Evolutionary conservation across 805 yeast species (phyloP), one percentile per base, ranked within the genome.

Genomic region (Debaryomyces tyrocola): DNA sequence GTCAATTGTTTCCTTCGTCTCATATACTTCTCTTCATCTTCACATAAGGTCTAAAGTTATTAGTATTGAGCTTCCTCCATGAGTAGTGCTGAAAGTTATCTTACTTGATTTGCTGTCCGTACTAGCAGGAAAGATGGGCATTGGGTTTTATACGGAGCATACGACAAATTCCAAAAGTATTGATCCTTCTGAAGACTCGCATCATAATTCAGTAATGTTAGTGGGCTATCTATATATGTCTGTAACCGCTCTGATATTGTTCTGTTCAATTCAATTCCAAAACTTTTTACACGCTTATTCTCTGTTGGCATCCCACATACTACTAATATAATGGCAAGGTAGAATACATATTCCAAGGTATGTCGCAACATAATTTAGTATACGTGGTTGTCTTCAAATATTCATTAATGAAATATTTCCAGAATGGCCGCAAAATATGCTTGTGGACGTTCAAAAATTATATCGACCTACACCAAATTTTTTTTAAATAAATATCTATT

Each of bases 1-100:
- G 74, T 70, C 17, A 56, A 34, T 6, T 48, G 41, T 31, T 60
- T 60, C 18, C 77, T 63, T 18, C 65, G 57, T 0, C 24, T 20
- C 3, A 69, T 55, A 33, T 74, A 74, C 0, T 46, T 48, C 9
- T 33, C 21, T 43, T 67, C 74, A 14, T 57, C 50, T 1, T 44
- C 42, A 20, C 59, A 46, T 29, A 63, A 21, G 8, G 18, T 12
- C 54, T 57, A 29, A 4, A 15, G 15, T 12, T 11, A 48, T 53
- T 50, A 53, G 59, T 45, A 39, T 11, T 29, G n/a, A 28, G 10
- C 10, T 9, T 24, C 27, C 27, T 24, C 10, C 20, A 21, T 34
- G 15, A n/a, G 10, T 18, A 33, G 31, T 41, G 35, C 36, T 41
- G 44, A 40, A n/a, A 33, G 15, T 33, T 8, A 18, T 17, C 47